phyloP scores from a whole-genome alignment of 202 grass and related monocot species.

The Elaeis oleifera region DNA sequence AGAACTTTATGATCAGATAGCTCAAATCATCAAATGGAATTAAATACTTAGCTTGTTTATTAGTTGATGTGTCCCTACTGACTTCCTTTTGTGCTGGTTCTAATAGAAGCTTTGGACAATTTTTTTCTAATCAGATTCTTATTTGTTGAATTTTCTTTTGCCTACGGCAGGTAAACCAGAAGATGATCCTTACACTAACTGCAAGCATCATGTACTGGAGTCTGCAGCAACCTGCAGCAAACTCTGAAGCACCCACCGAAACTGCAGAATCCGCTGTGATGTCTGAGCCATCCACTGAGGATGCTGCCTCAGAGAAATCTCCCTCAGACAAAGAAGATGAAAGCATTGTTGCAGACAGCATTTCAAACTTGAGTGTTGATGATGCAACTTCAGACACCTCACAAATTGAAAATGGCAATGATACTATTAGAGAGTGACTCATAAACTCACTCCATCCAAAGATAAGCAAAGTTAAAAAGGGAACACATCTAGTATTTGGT shows the following conservation, averaged over 20 bases:
- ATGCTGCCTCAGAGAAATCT: conserved; percentile 38
- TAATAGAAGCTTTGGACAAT: not conserved
- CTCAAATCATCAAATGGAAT: too few relatives aligned
- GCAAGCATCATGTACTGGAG: conserved; percentile 97
- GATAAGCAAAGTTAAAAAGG: too few relatives aligned
- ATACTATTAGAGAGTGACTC: conserved; percentile 27
- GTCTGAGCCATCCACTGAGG: conserved; percentile 48
- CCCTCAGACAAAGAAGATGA: conserved; percentile 38
- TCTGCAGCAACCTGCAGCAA: conserved; percentile 42
- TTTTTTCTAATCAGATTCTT: conserved; percentile 4
- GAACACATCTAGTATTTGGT: too few relatives aligned
- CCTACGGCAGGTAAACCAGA: conserved; percentile 83
- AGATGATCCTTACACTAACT: conserved; percentile 94
- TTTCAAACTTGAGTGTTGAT: conserved; percentile 22
- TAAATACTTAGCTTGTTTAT: too few relatives aligned
- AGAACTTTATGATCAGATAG: too few relatives aligned
- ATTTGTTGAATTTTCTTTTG: conserved; percentile 15
- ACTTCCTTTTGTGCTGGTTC: too few relatives aligned
- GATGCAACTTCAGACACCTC: conserved; percentile 47
- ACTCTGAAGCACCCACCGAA: conserved; percentile 25
- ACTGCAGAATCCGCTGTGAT: conserved; percentile 38
- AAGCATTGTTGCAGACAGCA: conserved; percentile 7
- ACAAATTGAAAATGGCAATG: conserved; percentile 40
- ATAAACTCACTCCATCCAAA: too few relatives aligned
- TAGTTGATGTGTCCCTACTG: too few relatives aligned